Base-by-base conservation (phyloP, 805 yeast species). In the Metschnikowia bowlesiae region DNA sequence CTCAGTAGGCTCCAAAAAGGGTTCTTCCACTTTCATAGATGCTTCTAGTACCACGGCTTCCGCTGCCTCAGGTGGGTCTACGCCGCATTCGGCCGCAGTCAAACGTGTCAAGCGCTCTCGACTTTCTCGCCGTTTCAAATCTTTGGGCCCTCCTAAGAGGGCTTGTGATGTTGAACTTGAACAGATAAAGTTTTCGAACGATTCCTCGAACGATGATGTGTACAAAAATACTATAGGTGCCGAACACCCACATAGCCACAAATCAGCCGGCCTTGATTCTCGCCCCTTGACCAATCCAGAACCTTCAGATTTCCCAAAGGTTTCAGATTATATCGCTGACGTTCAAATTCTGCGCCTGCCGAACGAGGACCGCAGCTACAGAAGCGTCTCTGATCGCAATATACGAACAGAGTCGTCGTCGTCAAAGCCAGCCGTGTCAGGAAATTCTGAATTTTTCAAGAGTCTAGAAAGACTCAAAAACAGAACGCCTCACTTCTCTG, bases 111-210 rank as follows among this genome's bases (percentile, higher is more conserved):
- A 44, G n/a, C 67, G 63, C 48, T 59, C 67, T 32, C 60, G 73
- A 43, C 66, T 73, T 10, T 54, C 69, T 1, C 65, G 76, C 50
- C 63, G 78, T 33, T 69, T 72, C 46, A 46, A 45, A 34, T 41
- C 55, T 2, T 53, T 80, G 37, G 84, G 84, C 1, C 82, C 82
- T 9, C 83, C 83, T 1, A 71, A 76, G 54, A 61, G 84, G 44
- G 69, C 77, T 2, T 63, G 73, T 3, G 58, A 53, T 16, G 48
- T 51, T n/a, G 40, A 30, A 5, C 33, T 32, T 11, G 43, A 45
- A 13, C 48, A 35, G 36, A 39, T n/a, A 26, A 39, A 39, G 32
- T 31, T 39, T 28, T 41, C n/a, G 39, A 39, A 34, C 34, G 18
- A n/a, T 8, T 28, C 3, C 18, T 38, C 33, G 28, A 33, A 34